phyloP scores from a whole-genome alignment of 2,329 filamentous ascomycete species.

The Plenodomus biglobosus region DNA sequence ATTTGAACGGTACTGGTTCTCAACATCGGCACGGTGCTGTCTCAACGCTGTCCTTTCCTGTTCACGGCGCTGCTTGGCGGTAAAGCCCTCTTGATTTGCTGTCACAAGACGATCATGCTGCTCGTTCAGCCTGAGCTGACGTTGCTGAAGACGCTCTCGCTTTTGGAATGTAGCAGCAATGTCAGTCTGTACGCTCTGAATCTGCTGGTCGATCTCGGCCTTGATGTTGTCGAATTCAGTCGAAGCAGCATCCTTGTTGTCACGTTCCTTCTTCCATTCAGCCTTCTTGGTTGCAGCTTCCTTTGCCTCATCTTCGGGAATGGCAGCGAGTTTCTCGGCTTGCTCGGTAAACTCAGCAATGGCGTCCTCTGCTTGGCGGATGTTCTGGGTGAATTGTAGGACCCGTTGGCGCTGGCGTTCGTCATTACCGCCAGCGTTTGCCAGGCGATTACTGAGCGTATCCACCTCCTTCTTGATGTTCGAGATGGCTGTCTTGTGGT shows the following conservation, averaged over 20 bases:
- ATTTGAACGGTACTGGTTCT: conserved; percentile 43
- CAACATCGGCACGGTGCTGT: conserved; percentile 37
- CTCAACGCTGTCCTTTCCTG: conserved; percentile 45
- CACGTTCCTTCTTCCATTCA: conserved; percentile 58
- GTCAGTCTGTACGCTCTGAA: conserved; percentile 66
- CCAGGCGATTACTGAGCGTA: conserved; percentile 64
- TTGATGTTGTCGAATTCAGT: conserved; percentile 65
- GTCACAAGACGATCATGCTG: conserved; percentile 71
- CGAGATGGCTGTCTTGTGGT: conserved; percentile 70
- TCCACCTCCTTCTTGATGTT: conserved; percentile 73
- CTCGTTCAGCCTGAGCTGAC: conserved; percentile 71
- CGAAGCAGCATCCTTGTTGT: conserved; percentile 54
- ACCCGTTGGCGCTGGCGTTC: conserved; percentile 75
- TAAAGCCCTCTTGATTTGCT: conserved; percentile 65
- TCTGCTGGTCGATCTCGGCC: conserved; percentile 61
- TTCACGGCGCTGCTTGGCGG: conserved; percentile 58
- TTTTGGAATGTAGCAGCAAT: conserved; percentile 65
- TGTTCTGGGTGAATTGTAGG: conserved; percentile 72
- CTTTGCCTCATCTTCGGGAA: conserved; percentile 63
- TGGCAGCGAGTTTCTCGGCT: conserved; percentile 64
- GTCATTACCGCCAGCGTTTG: conserved; percentile 69
- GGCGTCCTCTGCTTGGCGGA: conserved; percentile 68
- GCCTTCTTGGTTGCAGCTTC: conserved; percentile 61
- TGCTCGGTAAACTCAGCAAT: conserved; percentile 58
- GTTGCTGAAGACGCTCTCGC: conserved; percentile 70